Evolutionary conservation across 2,329 filamentous ascomycete genomes (phyloP).

Genomic region (Gaeumannomyces tritici): DNA sequence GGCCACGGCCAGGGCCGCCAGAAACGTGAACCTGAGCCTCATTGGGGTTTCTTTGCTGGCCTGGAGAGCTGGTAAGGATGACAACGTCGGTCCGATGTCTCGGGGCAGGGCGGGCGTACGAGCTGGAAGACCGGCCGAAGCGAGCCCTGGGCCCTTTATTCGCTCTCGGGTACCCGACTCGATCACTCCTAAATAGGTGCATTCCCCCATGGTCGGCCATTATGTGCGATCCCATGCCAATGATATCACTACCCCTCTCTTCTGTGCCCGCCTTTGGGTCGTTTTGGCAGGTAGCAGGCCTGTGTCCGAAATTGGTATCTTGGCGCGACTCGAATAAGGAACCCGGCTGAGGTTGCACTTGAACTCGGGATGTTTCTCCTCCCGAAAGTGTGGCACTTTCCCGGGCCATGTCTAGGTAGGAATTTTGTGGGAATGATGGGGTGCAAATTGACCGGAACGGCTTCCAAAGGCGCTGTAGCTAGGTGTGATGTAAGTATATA

Average conservation of each 20-base stretch:
- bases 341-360: neutral
- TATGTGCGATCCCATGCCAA: neutral
- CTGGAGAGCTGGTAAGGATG: neutral
- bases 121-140: too few species aligned
- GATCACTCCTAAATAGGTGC: neutral
- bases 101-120: too few species aligned
- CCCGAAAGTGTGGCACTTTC: too few species aligned
- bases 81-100: neutral
- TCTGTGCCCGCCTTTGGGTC: too few species aligned
- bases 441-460: too few species aligned
- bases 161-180: too few species aligned
- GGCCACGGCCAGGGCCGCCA: neutral
- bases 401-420: too few species aligned
- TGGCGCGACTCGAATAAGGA: neutral
- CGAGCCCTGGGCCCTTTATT: neutral
- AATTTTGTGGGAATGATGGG: too few species aligned
- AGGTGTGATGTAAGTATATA: too few species aligned
- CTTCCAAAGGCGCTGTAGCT: too few species aligned
- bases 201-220: neutral
- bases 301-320: neutral
- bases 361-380: too few species aligned
- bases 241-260: neutral
- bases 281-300: neutral
- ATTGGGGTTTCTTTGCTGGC: neutral
- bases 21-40: neutral